Conservation (phyloP, 2,329 filamentous ascomycete genomes). For the Penicillium sp. region DNA sequence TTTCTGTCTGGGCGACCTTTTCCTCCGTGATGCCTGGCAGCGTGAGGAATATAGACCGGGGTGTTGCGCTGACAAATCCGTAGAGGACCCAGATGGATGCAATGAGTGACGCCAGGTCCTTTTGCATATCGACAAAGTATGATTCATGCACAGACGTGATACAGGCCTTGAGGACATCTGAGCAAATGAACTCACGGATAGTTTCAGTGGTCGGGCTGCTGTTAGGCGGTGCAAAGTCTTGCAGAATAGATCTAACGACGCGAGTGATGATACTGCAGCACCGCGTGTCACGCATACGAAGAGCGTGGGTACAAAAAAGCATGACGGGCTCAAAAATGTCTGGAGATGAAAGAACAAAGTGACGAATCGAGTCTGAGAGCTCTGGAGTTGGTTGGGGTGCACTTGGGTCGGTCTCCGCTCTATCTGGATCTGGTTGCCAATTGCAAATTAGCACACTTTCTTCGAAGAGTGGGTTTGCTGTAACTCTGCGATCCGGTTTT, state of each 20-base stretch:
- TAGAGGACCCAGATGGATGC: constrained; percentile 80
- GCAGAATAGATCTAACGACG: constrained; percentile 80
- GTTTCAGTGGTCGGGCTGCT: constrained; percentile 56
- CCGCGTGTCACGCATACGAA: constrained; percentile 83
- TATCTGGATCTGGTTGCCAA: constrained; percentile 36
- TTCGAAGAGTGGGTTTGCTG: background rate
- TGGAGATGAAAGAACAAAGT: constrained; percentile 76
- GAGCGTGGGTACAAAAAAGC: constrained; percentile 84
- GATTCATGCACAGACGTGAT: constrained; percentile 89
- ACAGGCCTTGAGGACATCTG: constrained; percentile 83
- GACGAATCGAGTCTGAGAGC: constrained; percentile 62
- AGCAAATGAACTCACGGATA: constrained; percentile 85
- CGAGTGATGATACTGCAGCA: constrained; percentile 82
- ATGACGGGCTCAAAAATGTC: constrained; percentile 82
- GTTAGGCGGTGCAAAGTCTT: constrained; percentile 63
- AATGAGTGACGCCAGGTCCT: constrained; percentile 83
- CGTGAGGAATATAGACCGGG: constrained; percentile 70
- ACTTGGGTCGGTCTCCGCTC: constrained; percentile 33
- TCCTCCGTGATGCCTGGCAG: constrained; percentile 71
- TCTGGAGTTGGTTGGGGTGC: constrained; percentile 38
- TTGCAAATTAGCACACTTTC: background rate
- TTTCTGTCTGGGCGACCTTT: constrained; percentile 64
- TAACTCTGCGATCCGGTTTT: background rate
- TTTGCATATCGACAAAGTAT: constrained; percentile 95
- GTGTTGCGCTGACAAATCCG: constrained; percentile 64